Conservation (phyloP, 257 asterid species). For the Apocynum venetum region DNA sequence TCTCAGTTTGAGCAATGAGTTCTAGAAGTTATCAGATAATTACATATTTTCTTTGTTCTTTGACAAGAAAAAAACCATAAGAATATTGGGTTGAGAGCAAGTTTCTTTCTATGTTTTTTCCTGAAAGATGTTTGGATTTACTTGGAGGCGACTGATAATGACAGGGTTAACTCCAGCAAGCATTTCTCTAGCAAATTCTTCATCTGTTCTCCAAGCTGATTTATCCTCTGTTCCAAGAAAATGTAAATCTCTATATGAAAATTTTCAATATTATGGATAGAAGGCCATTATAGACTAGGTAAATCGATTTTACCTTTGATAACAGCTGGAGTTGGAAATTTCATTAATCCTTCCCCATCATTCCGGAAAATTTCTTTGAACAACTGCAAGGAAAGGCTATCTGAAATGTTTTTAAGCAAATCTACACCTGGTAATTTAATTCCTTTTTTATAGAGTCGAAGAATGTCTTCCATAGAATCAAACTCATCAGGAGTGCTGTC, state of each 20-base stretch:
- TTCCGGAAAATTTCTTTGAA: slow-evolving; percentile 17
- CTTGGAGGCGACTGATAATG: not conserved
- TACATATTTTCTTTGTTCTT: no score
- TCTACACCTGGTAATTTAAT: not conserved
- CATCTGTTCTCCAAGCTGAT: not conserved
- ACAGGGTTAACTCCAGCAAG: not conserved
- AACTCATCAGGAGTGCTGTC: slow-evolving; percentile 15
- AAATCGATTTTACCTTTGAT: not conserved
- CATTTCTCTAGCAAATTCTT: not conserved
- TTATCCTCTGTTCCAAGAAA: not conserved
- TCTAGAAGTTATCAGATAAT: no score
- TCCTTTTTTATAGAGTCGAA: not conserved
- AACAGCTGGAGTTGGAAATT: not conserved
- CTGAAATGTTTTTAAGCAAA: not conserved
- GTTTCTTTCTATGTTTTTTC: no score
- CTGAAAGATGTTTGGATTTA: not conserved
- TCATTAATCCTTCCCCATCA: slow-evolving; percentile 21
- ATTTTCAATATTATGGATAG: no score
- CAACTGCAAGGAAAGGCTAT: slow-evolving; percentile 14
- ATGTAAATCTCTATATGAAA: no score
- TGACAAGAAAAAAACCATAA: not conserved
- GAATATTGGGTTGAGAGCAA: slow-evolving; percentile 31
- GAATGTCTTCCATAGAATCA: not conserved
- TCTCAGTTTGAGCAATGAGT: no score
- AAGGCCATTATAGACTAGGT: slow-evolving; percentile 17